A percentile compares a stretch with the other conserved stretches of the same genome.
These are phyloP conservation scores for Cephaloascus fragrans DNA, from an alignment of 805 yeast species.

Conservation along the genomic window DNA sequence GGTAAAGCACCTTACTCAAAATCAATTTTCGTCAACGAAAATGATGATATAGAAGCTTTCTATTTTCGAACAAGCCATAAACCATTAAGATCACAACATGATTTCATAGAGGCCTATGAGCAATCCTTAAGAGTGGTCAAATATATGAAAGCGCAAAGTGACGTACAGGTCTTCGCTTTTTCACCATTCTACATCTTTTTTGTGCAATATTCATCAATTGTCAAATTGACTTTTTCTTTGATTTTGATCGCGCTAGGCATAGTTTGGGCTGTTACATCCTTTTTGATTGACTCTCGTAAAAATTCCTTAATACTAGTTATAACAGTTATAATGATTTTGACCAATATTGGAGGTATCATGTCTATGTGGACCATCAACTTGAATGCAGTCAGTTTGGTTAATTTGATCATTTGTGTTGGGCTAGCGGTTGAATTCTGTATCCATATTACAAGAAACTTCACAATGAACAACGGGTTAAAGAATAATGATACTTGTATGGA, in stretches of 20 bases:
- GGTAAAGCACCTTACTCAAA: conserved; percentile 87
- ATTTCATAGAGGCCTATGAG: conserved; percentile 72
- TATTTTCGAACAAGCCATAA: conserved; percentile 73
- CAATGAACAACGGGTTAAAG: conserved; percentile 24
- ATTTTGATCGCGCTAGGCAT: conserved; percentile 38
- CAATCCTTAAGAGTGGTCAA: conserved; percentile 59
- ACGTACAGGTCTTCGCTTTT: conserved; percentile 69
- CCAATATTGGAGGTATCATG: conserved; percentile 77
- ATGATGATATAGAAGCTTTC: conserved; percentile 38
- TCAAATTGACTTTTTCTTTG: conserved; percentile 45
- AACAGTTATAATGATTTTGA: conserved; percentile 55
- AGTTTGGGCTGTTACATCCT: conserved; percentile 38
- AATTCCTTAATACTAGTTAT: conserved; percentile 47
- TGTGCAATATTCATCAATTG: conserved; percentile 72
- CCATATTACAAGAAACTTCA: conserved; percentile 76
- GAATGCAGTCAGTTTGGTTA: conserved; percentile 86
- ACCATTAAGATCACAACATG: conserved; percentile 74
- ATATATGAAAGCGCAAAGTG: conserved; percentile 36
- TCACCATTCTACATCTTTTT: conserved; percentile 91
- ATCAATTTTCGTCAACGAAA: conserved; percentile 37
- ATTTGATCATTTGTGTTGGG: conserved; percentile 86
- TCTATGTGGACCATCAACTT: conserved; percentile 63
- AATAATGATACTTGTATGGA: neutral
- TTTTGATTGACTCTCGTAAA: conserved; percentile 57
- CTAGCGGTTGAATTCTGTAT: conserved; percentile 89